Evolutionary conservation across 345 rosid genomes (phyloP).

Genomic region (Luvunga scandens): DNA sequence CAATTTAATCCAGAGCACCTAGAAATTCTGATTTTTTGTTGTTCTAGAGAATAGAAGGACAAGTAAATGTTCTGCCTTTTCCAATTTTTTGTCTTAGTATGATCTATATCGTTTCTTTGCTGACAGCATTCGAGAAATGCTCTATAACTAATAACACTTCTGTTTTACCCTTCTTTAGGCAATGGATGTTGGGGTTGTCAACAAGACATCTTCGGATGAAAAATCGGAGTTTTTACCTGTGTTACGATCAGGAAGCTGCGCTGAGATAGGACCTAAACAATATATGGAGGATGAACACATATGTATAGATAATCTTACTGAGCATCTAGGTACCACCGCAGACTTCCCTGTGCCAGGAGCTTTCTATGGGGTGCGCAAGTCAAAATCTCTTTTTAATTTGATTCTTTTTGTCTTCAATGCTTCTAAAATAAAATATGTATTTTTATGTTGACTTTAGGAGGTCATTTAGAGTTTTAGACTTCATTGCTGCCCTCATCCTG

Average conservation of each 20-base stretch:
- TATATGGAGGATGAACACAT: conserved; percentile 95
- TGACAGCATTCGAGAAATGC: not conserved
- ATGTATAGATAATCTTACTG: conserved; percentile 78
- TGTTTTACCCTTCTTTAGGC: conserved; percentile 44
- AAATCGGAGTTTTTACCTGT: conserved; percentile 53
- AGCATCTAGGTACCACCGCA: conserved; percentile 44
- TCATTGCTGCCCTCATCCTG: not conserved
- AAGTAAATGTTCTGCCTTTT: not conserved
- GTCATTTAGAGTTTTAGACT: not conserved
- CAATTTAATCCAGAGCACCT: not conserved
- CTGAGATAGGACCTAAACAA: conserved; percentile 86
- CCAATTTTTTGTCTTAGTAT: too few species aligned
- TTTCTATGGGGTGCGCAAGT: conserved; percentile 82
- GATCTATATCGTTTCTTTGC: not conserved
- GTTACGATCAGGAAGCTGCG: conserved; percentile 87
- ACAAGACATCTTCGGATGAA: conserved; percentile 51
- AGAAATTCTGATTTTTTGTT: not conserved
- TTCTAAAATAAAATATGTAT: not conserved
- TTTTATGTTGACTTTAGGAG: not conserved
- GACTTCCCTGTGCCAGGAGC: conserved; percentile 72
- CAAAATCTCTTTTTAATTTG: not conserved
- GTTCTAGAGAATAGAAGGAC: not conserved
- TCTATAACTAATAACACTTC: conserved; percentile 1
- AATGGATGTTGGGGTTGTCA: conserved; percentile 53
- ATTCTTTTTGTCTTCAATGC: not conserved